These are phyloP conservation scores for Athelia psychrophila DNA, from an alignment of 1,284 basidiomycete genomes.

Conservation along the genomic window DNA sequence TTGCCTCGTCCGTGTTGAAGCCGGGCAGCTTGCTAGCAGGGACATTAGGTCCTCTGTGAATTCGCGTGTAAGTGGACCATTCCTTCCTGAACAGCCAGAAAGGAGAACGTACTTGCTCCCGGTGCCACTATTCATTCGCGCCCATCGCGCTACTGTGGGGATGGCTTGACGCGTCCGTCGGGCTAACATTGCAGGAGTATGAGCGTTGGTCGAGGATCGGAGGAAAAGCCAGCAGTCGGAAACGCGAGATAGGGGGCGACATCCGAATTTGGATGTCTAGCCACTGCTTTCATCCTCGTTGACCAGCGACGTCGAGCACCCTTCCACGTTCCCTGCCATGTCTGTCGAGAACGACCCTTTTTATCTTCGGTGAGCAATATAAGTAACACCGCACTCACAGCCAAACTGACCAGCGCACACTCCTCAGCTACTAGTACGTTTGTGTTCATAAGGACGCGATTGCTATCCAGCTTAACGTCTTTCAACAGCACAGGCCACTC, in stretches of 20 bases:
- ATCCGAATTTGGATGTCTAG: not conserved
- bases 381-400: too few species aligned
- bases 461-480: conserved; percentile 5
- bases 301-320: not conserved
- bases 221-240: not conserved
- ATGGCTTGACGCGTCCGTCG: not conserved
- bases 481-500: conserved; percentile 83
- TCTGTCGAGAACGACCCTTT: conserved; percentile 68
- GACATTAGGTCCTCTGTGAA: too few species aligned
- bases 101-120: not conserved
- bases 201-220: not conserved
- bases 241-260: not conserved
- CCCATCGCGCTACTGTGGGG: not conserved
- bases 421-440: conserved; percentile 79
- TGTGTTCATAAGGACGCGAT: conserved; percentile 4
- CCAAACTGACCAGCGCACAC: conserved; percentile 1
- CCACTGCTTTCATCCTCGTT: not conserved
- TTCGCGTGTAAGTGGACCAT: too few species aligned
- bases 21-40: too few species aligned
- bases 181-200: not conserved
- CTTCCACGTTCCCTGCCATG: not conserved
- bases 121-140: not conserved
- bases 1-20: too few species aligned
- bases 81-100: not conserved
- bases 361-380: conserved; percentile 69